These are phyloP conservation scores for Ascochyta lentis DNA, from an alignment of 2,329 filamentous ascomycete species.

Conservation along the genomic window DNA sequence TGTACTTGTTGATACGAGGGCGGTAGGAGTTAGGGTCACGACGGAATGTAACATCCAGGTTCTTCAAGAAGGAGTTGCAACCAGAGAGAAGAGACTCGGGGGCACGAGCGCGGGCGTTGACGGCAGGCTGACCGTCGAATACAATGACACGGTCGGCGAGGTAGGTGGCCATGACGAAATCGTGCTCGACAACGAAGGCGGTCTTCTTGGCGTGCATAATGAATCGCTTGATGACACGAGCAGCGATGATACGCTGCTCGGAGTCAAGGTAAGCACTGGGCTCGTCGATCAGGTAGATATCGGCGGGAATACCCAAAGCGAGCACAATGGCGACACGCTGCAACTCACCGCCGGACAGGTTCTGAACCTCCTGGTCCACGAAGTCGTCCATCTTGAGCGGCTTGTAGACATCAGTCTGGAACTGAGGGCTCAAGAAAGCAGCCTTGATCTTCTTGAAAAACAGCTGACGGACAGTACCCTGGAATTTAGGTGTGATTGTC, in stretches of 20 bases:
- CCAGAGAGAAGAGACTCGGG: conserved; percentile 93
- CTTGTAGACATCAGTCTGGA: conserved; percentile 99
- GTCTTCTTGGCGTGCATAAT: conserved; percentile 99
- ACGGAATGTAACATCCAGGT: conserved; percentile 96
- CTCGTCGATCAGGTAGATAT: conserved; percentile 99
- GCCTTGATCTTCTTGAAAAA: conserved; percentile 99
- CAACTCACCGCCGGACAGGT: conserved; percentile 98
- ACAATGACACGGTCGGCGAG: conserved; percentile 95
- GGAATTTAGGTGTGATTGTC: conserved; percentile 98
- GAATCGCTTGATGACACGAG: conserved; percentile 98
- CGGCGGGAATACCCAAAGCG: conserved; percentile 91
- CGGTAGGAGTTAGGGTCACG: conserved; percentile 95
- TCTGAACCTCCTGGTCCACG: conserved; percentile 99
- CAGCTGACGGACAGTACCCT: conserved; percentile 93
- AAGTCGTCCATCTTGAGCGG: conserved; percentile 99
- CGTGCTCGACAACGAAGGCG: conserved; percentile 98
- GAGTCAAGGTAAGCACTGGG: conserved; percentile 87
- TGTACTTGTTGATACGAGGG: conserved; percentile 96
- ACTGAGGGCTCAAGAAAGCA: conserved; percentile 93
- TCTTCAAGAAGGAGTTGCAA: conserved; percentile 96
- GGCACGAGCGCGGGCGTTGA: conserved; percentile 84
- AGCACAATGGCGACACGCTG: conserved; percentile 98
- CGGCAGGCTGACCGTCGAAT: conserved; percentile 92
- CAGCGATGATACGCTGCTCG: conserved; percentile 97
- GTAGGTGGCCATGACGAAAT: conserved; percentile 95